Evolutionary conservation across 768 basidiomycete genomes (phyloP).

Genomic region (Neoboletus subvelutipes): DNA sequence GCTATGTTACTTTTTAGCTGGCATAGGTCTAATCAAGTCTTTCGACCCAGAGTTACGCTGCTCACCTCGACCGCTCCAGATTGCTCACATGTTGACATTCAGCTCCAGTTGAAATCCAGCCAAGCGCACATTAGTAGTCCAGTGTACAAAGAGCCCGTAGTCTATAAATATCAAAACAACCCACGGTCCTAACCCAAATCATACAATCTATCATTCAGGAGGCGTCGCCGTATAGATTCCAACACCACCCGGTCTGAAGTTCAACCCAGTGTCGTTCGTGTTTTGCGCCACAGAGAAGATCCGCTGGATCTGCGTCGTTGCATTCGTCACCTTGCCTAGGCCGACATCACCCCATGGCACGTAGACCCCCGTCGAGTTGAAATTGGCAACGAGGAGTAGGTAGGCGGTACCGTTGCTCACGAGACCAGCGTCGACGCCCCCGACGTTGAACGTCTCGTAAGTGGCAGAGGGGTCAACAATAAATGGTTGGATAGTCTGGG

Average conservation of each 20-base stretch:
- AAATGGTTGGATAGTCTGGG: conserved; percentile 20
- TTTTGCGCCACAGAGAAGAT: conserved; percentile 12
- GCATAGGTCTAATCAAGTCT: too few species aligned
- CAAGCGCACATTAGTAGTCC: not conserved
- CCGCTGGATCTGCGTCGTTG: conserved; percentile 19
- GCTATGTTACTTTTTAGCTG: too few species aligned
- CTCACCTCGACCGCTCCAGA: too few species aligned
- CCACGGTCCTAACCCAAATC: too few species aligned
- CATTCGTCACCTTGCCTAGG: conserved; percentile 12
- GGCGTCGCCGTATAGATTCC: conserved; percentile 25
- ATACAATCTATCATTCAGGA: not conserved
- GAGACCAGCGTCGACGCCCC: conserved; percentile 25
- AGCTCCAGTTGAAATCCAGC: not conserved
- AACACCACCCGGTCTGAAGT: conserved; percentile 14
- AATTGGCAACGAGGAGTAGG: conserved; percentile 22
- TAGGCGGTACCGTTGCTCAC: conserved; percentile 26
- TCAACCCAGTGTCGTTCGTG: conserved; percentile 23
- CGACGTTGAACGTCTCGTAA: conserved; percentile 4
- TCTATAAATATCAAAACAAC: not conserved
- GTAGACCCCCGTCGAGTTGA: not conserved
- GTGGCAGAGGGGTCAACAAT: conserved; percentile 13
- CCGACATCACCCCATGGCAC: conserved; percentile 24
- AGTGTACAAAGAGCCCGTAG: not conserved
- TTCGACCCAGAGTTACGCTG: too few species aligned
- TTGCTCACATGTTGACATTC: not conserved